phyloP scores from a whole-genome alignment of 1,139 yeast species.

The Keqinozyma sinolaborantium region DNA sequence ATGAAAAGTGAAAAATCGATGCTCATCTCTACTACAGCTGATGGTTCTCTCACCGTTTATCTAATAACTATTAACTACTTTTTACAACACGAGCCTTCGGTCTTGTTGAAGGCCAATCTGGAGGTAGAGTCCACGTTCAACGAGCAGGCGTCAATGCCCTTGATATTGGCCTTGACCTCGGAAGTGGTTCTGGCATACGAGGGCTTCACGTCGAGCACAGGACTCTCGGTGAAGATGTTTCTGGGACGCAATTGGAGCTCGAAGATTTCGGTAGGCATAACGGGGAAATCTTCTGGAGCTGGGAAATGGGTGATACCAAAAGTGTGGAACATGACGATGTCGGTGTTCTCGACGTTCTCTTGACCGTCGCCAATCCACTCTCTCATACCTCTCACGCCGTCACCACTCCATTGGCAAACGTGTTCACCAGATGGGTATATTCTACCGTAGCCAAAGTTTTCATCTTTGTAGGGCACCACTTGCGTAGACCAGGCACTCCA shows the following conservation, averaged over 20 bases:
- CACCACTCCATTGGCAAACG: constrained; percentile 80
- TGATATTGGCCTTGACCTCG: constrained; percentile 44
- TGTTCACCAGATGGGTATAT: constrained; percentile 78
- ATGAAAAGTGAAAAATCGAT: constrained; percentile 5
- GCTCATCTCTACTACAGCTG: not conserved
- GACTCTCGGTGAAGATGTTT: constrained; percentile 73
- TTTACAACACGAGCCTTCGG: constrained; percentile 17
- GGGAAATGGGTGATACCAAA: constrained; percentile 86
- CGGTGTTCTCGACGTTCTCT: constrained; percentile 62
- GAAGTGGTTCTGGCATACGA: constrained; percentile 62
- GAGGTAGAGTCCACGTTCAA: constrained; percentile 39
- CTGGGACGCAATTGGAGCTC: constrained; percentile 74
- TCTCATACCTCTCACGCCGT: constrained; percentile 65
- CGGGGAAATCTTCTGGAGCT: constrained; percentile 86
- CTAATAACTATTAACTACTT: too few relatives aligned
- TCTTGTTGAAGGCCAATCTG: constrained; percentile 34
- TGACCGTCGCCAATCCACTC: constrained; percentile 70
- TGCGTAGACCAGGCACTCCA: constrained; percentile 70
- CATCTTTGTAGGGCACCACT: constrained; percentile 67
- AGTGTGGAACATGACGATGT: constrained; percentile 71
- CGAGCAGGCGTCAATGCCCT: constrained; percentile 32
- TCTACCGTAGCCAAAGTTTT: constrained; percentile 47
- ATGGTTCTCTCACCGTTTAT: not conserved
- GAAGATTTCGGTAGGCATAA: constrained; percentile 84
- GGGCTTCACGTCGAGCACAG: constrained; percentile 72